Evolutionary conservation across 345 rosid genomes (phyloP).

Genomic region (thale cress (Arabidopsis thaliana)): TAIR10.1 NC_003074.8:441501-442000

Average conservation of each 20-base stretch:
- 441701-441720: slow-evolving; percentile 72
- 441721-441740: slow-evolving; percentile 67
- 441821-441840: slow-evolving; percentile 64
- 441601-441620: slow-evolving; percentile 83
- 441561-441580: slow-evolving; percentile 64
- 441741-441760: slow-evolving; percentile 84
- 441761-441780: slow-evolving; percentile 85
- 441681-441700: slow-evolving; percentile 78
- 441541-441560: slow-evolving; percentile 77
- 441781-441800: slow-evolving; percentile 74
- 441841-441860: slow-evolving; percentile 75
- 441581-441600: slow-evolving; percentile 76
- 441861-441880: slow-evolving; percentile 83
- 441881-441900: slow-evolving; percentile 76
- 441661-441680: slow-evolving; percentile 69
- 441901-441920: slow-evolving; percentile 76
- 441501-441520: slow-evolving; percentile 86
- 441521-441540: slow-evolving; percentile 81
- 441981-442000: slow-evolving; percentile 78
- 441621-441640: slow-evolving; percentile 74
- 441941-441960: slow-evolving; percentile 80
- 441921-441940: slow-evolving; percentile 90
- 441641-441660: slow-evolving; percentile 95
- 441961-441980: slow-evolving; percentile 87
- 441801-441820: slow-evolving; percentile 88